Conservation (phyloP, 2,329 filamentous ascomycete genomes). For the Aspergillus arachidicola region DNA sequence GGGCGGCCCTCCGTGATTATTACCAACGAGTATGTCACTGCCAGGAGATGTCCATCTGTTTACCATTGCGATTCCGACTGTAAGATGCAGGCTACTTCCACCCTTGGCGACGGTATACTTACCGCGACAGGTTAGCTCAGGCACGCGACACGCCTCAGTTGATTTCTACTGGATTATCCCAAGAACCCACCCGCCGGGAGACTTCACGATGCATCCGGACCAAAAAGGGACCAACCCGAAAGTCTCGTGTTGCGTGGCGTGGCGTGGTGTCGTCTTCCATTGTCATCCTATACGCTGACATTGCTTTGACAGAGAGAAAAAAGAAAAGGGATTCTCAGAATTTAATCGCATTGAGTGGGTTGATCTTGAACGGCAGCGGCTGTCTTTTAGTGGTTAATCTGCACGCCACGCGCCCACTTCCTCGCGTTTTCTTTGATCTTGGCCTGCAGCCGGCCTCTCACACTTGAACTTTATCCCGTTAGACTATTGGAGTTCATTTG, state of each 20-base stretch:
- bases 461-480: slow-evolving; percentile 10
- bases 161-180: slow-evolving; percentile 7
- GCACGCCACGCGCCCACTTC: slow-evolving; percentile 15
- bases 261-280: background rate
- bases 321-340: background rate
- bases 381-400: background rate
- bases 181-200: slow-evolving; percentile 9
- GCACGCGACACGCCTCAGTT: slow-evolving; percentile 10
- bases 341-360: background rate
- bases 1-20: background rate
- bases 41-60: background rate
- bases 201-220: slow-evolving; percentile 15
- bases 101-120: slow-evolving; percentile 9
- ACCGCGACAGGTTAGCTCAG: slow-evolving; percentile 13
- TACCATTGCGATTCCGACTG: background rate
- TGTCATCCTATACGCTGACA: background rate
- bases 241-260: slow-evolving; percentile 11
- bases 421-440: slow-evolving; percentile 8
- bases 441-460: background rate
- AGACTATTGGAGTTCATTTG: slow-evolving; percentile 7
- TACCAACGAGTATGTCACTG: background rate
- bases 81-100: background rate
- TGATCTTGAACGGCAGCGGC: slow-evolving; percentile 3
- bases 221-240: slow-evolving; percentile 10
- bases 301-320: background rate